Conservation (phyloP, 2,329 filamentous ascomycete genomes). For the Scedosporium apiospermum region DNA sequence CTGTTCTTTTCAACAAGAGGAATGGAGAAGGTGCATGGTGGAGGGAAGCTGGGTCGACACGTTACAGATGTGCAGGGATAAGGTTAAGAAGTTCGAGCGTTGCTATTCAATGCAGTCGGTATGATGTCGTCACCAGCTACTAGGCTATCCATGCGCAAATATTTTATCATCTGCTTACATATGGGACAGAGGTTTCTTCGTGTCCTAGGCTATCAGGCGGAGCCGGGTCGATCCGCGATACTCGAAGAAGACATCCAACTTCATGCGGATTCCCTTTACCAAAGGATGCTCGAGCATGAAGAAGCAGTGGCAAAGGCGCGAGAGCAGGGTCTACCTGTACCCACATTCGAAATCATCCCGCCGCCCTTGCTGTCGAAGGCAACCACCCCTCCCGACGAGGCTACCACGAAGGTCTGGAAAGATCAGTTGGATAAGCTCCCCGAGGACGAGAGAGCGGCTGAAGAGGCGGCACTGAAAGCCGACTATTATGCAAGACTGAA, state of each 20-base stretch:
- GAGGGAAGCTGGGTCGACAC: slow-evolving; percentile 57
- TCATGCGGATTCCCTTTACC: slow-evolving; percentile 86
- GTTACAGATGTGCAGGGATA: slow-evolving; percentile 70
- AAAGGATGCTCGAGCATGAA: slow-evolving; percentile 79
- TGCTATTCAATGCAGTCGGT: slow-evolving; percentile 87
- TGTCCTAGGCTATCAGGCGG: slow-evolving; percentile 76
- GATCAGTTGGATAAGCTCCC: slow-evolving; percentile 48
- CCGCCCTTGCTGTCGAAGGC: slow-evolving; percentile 8
- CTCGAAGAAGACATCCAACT: slow-evolving; percentile 87
- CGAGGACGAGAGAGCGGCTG: slow-evolving; percentile 47
- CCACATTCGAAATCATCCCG: slow-evolving; percentile 49
- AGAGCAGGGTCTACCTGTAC: slow-evolving; percentile 46
- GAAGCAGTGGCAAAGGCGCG: slow-evolving; percentile 60
- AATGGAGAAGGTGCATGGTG: slow-evolving; percentile 74
- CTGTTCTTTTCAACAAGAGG: slow-evolving; percentile 78
- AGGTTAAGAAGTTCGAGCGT: slow-evolving; percentile 69
- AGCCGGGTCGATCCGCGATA: slow-evolving; percentile 51
- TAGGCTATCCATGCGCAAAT: not conserved
- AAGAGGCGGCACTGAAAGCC: slow-evolving; percentile 54
- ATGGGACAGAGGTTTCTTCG: slow-evolving; percentile 66
- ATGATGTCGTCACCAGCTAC: slow-evolving; percentile 18
- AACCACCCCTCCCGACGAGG: slow-evolving; percentile 13
- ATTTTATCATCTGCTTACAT: not conserved
- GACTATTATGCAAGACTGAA: slow-evolving; percentile 53
- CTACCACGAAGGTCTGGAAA: slow-evolving; percentile 36